phyloP scores from a whole-genome alignment of 2,329 filamentous ascomycete species.

The Fusarium sp. region DNA sequence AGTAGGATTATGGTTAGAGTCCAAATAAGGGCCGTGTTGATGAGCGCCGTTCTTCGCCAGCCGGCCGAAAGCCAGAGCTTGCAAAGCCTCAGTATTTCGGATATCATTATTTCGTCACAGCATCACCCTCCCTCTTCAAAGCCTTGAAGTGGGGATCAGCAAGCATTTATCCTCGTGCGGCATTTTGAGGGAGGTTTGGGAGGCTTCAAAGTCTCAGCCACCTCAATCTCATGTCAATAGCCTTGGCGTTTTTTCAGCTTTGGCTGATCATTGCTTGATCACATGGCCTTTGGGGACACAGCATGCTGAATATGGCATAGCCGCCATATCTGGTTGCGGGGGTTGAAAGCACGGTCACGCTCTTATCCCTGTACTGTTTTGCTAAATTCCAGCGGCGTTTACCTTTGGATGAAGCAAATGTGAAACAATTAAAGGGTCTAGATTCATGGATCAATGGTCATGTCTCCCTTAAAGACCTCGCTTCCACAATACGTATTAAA shows the following conservation, averaged over 20 bases:
- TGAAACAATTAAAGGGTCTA: neutral
- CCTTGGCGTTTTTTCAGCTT: neutral
- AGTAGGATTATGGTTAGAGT: accelerated
- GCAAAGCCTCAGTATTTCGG: accelerated
- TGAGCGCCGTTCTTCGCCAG: neutral
- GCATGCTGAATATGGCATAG: neutral
- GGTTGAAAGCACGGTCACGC: neutral
- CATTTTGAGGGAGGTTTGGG: neutral
- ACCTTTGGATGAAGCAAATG: neutral
- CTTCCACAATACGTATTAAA: too few relatives aligned
- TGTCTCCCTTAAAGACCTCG: too few relatives aligned
- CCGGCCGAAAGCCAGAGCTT: neutral
- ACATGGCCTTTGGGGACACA: neutral
- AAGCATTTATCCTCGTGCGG: neutral
- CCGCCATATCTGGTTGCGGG: neutral
- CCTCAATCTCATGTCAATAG: too few relatives aligned
- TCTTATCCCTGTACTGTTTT: too few relatives aligned
- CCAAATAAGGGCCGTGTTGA: neutral
- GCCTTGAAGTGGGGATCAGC: neutral
- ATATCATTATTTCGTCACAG: neutral
- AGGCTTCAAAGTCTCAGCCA: neutral
- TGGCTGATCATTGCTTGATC: neutral
- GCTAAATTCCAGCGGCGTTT: neutral
- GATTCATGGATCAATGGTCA: neutral
- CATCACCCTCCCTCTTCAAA: too few relatives aligned